Evolutionary conservation across 805 yeast genomes (phyloP).

Genomic region (Metschnikowia santaceciliae): DNA sequence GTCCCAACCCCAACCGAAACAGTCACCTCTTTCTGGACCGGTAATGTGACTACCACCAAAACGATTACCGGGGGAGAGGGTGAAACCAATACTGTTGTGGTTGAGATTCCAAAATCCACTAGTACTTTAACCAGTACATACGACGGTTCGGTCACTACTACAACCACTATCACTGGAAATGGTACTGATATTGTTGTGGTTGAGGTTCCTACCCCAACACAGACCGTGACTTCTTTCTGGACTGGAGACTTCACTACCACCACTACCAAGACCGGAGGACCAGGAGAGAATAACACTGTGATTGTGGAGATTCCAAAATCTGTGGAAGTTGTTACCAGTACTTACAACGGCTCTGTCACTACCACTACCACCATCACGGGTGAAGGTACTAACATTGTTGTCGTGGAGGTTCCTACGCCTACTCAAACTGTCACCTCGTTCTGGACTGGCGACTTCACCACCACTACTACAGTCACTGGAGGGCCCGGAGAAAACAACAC

Average conservation of each 20-base stretch:
- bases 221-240: slow-evolving; percentile 6
- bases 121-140: slow-evolving; percentile 12
- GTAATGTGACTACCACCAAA: slow-evolving; percentile 5
- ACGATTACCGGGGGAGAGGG: slow-evolving; percentile 9
- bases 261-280: slow-evolving; percentile 5
- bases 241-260: slow-evolving; percentile 1
- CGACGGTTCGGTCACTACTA: neutral
- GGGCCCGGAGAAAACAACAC: no score
- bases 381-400: slow-evolving; percentile 2
- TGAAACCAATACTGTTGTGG: slow-evolving; percentile 18
- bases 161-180: neutral
- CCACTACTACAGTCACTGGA: no score
- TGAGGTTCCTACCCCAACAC: slow-evolving; percentile 10
- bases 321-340: no score
- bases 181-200: slow-evolving; percentile 6
- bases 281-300: slow-evolving; percentile 17
- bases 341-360: neutral
- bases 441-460: no score
- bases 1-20: slow-evolving; percentile 12
- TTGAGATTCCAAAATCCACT: slow-evolving; percentile 7
- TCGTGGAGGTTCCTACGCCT: neutral
- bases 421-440: no score
- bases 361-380: slow-evolving; percentile 1
- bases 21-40: slow-evolving; percentile 13
- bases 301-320: slow-evolving; percentile 8